Evolutionary conservation across 1,284 basidiomycete genomes (phyloP).

Genomic region (Ustilago nuda): DNA sequence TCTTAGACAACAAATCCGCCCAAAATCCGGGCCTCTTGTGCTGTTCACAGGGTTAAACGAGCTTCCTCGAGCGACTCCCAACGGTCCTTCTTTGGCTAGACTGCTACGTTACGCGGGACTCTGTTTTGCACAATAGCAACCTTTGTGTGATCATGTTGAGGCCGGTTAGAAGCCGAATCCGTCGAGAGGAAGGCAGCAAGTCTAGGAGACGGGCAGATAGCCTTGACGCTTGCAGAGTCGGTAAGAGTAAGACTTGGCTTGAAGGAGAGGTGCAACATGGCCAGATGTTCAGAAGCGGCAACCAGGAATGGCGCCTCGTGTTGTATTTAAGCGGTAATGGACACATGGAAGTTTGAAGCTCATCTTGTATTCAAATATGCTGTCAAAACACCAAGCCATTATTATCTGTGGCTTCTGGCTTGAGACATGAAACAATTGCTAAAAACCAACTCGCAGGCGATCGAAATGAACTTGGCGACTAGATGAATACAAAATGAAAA

Average conservation of each 20-base stretch:
- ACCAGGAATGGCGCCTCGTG: slow-evolving; percentile 3
- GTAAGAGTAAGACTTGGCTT: slow-evolving; percentile 9
- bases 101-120: not conserved
- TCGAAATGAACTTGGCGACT: not conserved
- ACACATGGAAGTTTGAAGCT: not conserved
- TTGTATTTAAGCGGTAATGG: slow-evolving; percentile 13
- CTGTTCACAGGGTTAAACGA: slow-evolving; percentile 1
- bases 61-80: slow-evolving; percentile 42
- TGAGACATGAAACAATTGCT: not conserved
- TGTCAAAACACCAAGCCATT: not conserved
- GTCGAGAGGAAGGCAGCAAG: not conserved
- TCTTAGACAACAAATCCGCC: not conserved
- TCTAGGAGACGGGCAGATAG: not conserved
- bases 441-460: not conserved
- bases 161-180: not conserved
- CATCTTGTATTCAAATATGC: not conserved
- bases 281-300: slow-evolving; percentile 3
- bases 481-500: not conserved
- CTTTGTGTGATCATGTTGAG: not conserved
- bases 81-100: slow-evolving; percentile 25
- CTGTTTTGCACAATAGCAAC: not conserved
- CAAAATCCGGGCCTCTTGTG: not conserved
- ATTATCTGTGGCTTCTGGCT: not conserved
- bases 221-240: not conserved
- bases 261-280: slow-evolving; percentile 20